Evolutionary conservation across 2,329 filamentous ascomycete genomes (phyloP).

Genomic region (Dichotomopilus funicola): DNA sequence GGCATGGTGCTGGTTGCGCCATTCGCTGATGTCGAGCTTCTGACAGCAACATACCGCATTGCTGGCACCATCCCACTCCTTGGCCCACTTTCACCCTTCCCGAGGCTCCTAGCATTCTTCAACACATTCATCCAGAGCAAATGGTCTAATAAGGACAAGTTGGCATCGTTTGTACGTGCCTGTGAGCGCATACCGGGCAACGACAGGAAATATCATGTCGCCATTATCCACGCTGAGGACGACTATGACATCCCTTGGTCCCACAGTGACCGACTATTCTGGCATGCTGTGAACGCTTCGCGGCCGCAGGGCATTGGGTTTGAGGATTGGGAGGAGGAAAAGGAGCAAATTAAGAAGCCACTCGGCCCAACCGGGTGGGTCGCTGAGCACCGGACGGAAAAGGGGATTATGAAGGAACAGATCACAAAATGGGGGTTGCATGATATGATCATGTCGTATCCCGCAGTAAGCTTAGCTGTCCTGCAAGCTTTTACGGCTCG

Average conservation of each 20-base stretch:
- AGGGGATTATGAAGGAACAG: slow-evolving; percentile 46
- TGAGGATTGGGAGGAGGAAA: slow-evolving; percentile 41
- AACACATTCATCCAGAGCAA: slow-evolving; percentile 42
- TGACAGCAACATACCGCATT: slow-evolving; percentile 52
- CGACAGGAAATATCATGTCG: slow-evolving; percentile 35
- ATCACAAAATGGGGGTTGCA: slow-evolving; percentile 51
- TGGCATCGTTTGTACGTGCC: slow-evolving; percentile 38
- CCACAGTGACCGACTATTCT: slow-evolving; percentile 45
- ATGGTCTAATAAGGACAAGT: slow-evolving; percentile 44
- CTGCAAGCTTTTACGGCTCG: slow-evolving; percentile 36
- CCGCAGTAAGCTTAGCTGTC: slow-evolving; percentile 46
- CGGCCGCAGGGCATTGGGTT: slow-evolving; percentile 30
- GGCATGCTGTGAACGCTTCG: slow-evolving; percentile 49
- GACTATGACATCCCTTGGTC: slow-evolving; percentile 45
- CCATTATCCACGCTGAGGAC: slow-evolving; percentile 45
- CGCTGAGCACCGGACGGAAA: slow-evolving; percentile 39
- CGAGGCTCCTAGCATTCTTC: slow-evolving; percentile 39
- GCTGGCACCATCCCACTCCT: slow-evolving; percentile 49
- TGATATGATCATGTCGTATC: slow-evolving; percentile 53
- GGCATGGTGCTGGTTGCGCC: slow-evolving; percentile 51
- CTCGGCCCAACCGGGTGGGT: slow-evolving; percentile 43
- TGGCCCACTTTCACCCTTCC: slow-evolving; percentile 43
- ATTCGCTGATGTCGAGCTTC: slow-evolving; percentile 46
- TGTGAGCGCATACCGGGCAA: slow-evolving; percentile 26
- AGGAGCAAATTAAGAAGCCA: slow-evolving; percentile 28